Base-by-base conservation (phyloP, 1,284 basidiomycete species). In the Cystobasidium slooffiae region DNA sequence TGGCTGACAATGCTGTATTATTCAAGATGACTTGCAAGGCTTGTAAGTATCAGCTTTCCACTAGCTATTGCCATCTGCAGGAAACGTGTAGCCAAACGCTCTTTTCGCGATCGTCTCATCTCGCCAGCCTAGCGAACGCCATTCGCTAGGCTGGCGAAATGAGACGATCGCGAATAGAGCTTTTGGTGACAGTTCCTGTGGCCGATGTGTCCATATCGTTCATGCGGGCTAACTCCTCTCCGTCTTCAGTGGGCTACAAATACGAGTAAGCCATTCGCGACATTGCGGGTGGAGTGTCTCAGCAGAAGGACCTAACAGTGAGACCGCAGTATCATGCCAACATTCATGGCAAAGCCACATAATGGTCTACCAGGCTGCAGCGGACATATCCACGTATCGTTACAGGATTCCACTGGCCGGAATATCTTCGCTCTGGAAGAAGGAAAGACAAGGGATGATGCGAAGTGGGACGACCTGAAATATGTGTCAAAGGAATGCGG, bases 1-100 rank as follows among this genome's bases (percentile, higher is more conserved):
- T 98, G 89, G 96, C 94, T 0, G 96, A 99, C 81, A 97, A 97
- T 81, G 94, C 94, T 0, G 87, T 90, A 65, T 84, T 98, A 52
- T 98, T 94, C 88, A 99, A 99, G 82, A 92, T 91, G 78, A 83
- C 93, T 14, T 92, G 93, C 6, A 97, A 97, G 85, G 94, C 92
- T 77, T 83, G 67, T 66, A 66, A 43, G 64, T 65, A 49, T 16
- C n/a, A 16, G 7, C 8, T 47, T 14, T 51, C 49, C 20, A 47
- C 31, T n/a, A 14, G 46, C 46, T 49, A 2, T 49, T 9, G 31
- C 31, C 31, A 31, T 31, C 31, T 31, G 31, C 31, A 31, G 31
- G 31, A 31, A 31, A 31, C 5, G 31, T 31, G 31, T 31, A 31
- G 31, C 31, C 31, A 31, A 5, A 31, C 1, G 31, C 31, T 31